Base-by-base conservation (phyloP, 352 stramenopile genomes). In the Pythium utonaiense region DNA sequence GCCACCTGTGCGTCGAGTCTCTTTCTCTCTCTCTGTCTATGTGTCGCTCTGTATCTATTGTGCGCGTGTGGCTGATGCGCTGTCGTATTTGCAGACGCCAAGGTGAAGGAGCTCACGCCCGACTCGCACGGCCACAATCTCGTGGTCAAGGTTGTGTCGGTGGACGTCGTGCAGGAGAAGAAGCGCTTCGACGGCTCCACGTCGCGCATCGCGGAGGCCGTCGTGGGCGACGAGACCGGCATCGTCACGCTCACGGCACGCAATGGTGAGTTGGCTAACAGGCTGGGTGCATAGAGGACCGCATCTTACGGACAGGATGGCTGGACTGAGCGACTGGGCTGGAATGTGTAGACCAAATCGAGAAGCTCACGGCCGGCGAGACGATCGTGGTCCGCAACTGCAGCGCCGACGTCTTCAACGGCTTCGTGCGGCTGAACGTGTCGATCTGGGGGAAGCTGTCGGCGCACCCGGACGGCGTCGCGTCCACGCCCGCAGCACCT, bases 371-470 rank as follows among this genome's bases (percentile, higher is more conserved):
- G 52, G 70, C 74, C 57, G 79, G 71, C 42, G 55, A 69, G 17
- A 74, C 79, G 42, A 49, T 95, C 25, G 82, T 95, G 22, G 69
- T 92, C 62, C 83, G 86, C 70, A 95, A 95, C 66, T 79, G 77
- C 60, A 91, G 80, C 57, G 83, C 79, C 41, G 86, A 91, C 40
- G 87, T 95, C 25, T 93, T 88, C 64, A 90, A 91, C 56, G 83
- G 83, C 6, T 95, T 91, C 59, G 85, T 93, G 81, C 65, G 86
- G 21, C 73, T 95, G 24, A 91, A 91, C 59, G 83, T 95, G 60
- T 88, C 78, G n/a, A 70, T 90, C 40, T 95, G 83, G 83, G 86
- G 86, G 22, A 95, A 95, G 57, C 64, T 95, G 24, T 70, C 79
- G 7, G 34, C 34, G 38, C 73, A 95, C 68, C 86, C 86, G 16